phyloP scores from a whole-genome alignment of 495 filamentous ascomycete genomes.

The Evansstolkia leycettana region DNA sequence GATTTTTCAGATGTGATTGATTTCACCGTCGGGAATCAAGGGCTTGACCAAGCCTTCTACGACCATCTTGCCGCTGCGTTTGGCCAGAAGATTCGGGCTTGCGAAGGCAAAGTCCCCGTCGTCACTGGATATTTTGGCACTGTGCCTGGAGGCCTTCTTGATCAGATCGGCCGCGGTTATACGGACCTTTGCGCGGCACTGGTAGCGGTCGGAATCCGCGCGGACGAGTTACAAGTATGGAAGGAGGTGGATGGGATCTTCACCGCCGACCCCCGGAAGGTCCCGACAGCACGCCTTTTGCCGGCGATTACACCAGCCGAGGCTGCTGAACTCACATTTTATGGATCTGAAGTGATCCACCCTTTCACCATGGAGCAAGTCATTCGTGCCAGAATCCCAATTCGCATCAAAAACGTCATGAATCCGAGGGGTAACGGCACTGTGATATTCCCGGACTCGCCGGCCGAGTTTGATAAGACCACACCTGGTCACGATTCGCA shows the following conservation, averaged over 20 bases:
- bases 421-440: constrained; percentile 83
- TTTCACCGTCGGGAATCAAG: constrained; percentile 40
- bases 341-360: constrained; percentile 92
- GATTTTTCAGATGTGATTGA: constrained; percentile 69
- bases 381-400: constrained; percentile 80
- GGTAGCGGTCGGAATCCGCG: constrained; percentile 63
- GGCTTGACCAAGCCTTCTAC: constrained; percentile 74
- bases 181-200: constrained; percentile 82
- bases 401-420: constrained; percentile 97
- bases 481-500: constrained; percentile 33
- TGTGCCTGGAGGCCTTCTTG: constrained; percentile 68
- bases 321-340: constrained; percentile 84
- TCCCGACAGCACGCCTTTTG: constrained; percentile 70
- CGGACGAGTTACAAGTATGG: constrained; percentile 79
- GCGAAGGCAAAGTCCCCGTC: constrained; percentile 59
- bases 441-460: constrained; percentile 53
- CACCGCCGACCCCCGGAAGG: constrained; percentile 77
- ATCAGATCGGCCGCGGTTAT: constrained; percentile 75
- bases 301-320: constrained; percentile 73
- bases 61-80: constrained; percentile 50
- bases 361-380: constrained; percentile 98
- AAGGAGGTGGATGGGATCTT: constrained; percentile 92
- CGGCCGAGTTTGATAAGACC: constrained; percentile 32
- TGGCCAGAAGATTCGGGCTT: constrained; percentile 53
- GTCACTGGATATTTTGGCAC: constrained; percentile 81